Evolutionary conservation across 192 early-diverging fungal genomes (phyloP).

Genomic region (Coemansia sp.): DNA sequence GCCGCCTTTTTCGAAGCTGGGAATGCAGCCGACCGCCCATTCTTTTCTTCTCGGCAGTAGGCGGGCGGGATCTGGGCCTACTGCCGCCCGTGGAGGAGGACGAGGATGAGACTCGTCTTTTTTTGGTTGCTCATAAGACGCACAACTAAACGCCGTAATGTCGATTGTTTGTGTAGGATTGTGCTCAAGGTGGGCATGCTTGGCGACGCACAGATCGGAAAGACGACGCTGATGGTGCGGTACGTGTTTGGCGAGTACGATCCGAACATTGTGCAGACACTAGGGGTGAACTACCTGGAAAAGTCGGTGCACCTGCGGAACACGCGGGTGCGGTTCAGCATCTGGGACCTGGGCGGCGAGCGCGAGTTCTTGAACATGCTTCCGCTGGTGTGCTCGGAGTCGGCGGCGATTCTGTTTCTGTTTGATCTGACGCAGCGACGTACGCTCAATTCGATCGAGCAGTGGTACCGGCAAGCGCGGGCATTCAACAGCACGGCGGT

Average conservation of each 20-base stretch:
- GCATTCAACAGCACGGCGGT: constrained; percentile 96
- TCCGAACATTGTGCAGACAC: constrained; percentile 91
- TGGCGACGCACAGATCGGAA: constrained; percentile 94
- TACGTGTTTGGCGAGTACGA: constrained; percentile 95
- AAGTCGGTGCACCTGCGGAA: constrained; percentile 88
- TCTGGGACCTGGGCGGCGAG: constrained; percentile 97
- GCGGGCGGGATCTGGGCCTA: not conserved
- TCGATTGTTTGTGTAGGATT: constrained; percentile 48
- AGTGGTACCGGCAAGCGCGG: constrained; percentile 94
- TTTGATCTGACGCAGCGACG: constrained; percentile 91
- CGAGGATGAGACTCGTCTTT: not conserved
- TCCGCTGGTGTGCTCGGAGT: constrained; percentile 94
- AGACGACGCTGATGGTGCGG: constrained; percentile 95
- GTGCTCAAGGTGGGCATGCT: constrained; percentile 95
- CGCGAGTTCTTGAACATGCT: constrained; percentile 97
- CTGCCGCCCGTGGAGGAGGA: not conserved
- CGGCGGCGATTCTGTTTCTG: constrained; percentile 91
- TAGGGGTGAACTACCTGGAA: constrained; percentile 97
- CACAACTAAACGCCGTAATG: not conserved
- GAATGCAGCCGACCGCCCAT: too few relatives aligned
- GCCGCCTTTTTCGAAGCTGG: too few relatives aligned
- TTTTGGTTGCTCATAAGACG: not conserved
- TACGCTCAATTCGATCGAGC: constrained; percentile 89
- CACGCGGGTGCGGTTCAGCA: constrained; percentile 92
- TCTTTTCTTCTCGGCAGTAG: not conserved